A percentile compares a stretch with the other conserved stretches of the same genome.
These are phyloP conservation scores for Plasmodium gallinaceum DNA, from an alignment of 169 alveolate species.

Conservation along the genomic window DNA sequence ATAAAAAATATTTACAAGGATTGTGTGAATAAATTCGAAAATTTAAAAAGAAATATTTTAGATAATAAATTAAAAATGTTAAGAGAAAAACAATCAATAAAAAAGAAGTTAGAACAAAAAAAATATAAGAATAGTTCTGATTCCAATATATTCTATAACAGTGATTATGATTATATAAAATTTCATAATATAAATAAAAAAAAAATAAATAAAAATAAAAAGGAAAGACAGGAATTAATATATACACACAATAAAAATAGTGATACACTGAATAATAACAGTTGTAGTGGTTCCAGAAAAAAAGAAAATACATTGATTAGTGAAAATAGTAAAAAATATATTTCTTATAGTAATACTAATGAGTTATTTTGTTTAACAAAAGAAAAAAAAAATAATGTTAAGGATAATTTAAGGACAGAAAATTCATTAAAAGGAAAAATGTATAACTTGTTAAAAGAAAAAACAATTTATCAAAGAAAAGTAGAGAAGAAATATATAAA, in stretches of 20 bases:
- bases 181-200: background rate
- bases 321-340: background rate
- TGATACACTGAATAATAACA: background rate
- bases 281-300: background rate
- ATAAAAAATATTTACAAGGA: slow-evolving; percentile 30
- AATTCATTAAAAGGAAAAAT: slow-evolving; percentile 7
- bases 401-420: background rate
- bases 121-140: background rate
- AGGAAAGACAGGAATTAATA: background rate
- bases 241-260: background rate
- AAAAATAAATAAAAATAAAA: background rate
- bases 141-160: too few species aligned
- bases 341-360: background rate
- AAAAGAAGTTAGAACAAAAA: background rate
- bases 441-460: slow-evolving; percentile 37
- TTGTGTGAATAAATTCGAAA: slow-evolving; percentile 12
- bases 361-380: slow-evolving; percentile 9
- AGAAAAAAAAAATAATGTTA: background rate
- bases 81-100: background rate
- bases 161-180: too few species aligned
- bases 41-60: slow-evolving; percentile 2
- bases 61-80: slow-evolving; percentile 17
- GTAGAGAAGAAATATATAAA: slow-evolving; percentile 26
- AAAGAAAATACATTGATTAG: background rate
- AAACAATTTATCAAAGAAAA: slow-evolving; percentile 5